A percentile compares a stretch with the other conserved stretches of the same genome.
These are phyloP conservation scores for Salvia splendens DNA, from an alignment of 257 asterid genomes.

Conservation along the genomic window DNA sequence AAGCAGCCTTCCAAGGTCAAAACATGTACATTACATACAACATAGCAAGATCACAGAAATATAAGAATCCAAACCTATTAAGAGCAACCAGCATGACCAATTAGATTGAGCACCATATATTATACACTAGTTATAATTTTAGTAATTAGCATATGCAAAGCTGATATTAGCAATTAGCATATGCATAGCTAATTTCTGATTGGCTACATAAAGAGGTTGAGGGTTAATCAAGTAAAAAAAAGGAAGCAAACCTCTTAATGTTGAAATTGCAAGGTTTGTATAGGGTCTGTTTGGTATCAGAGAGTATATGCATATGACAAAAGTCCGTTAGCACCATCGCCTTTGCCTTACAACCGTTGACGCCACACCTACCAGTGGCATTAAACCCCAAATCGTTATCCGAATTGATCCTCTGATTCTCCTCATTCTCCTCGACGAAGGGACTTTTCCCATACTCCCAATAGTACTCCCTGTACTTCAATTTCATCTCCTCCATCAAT, in stretches of 20 bases:
- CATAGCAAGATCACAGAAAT: background rate
- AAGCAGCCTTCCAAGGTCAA: constrained; percentile 5
- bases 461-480: constrained; percentile 57
- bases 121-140: no score
- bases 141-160: no score
- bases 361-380: constrained; percentile 36
- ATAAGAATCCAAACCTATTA: no score
- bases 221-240: background rate
- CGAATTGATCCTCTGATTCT: constrained; percentile 34
- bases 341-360: constrained; percentile 54
- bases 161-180: no score
- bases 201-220: no score
- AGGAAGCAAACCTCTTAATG: constrained; percentile 61
- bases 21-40: background rate
- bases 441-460: constrained; percentile 83
- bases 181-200: no score
- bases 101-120: no score
- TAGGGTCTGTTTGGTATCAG: constrained; percentile 75
- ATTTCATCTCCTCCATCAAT: constrained; percentile 78
- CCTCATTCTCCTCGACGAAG: constrained; percentile 54
- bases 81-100: no score
- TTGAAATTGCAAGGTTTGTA: constrained; percentile 76
- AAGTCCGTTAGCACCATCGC: constrained; percentile 51
- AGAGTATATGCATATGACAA: constrained; percentile 68
- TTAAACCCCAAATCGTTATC: constrained; percentile 34